Percentiles rank a stretch among this genome's conserved stretches.
Evolutionary conservation across 2,329 filamentous ascomycete species (phyloP).

Genomic region (Hysterium pulicare): DNA sequence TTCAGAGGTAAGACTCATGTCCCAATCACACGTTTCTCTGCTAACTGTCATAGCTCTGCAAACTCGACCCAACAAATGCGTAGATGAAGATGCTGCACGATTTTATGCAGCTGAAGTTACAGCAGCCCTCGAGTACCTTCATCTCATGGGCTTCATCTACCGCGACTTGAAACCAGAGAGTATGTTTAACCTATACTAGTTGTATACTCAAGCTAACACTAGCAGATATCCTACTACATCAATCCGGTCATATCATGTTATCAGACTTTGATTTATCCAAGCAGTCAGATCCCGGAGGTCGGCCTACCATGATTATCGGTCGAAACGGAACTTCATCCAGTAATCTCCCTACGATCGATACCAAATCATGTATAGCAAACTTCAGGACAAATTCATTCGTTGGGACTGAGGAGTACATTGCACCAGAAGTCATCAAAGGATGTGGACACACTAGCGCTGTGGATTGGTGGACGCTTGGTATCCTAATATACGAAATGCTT

Average conservation of each 20-base stretch:
- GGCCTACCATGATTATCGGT: conserved; percentile 95
- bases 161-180: conserved; percentile 95
- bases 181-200: conserved; percentile 48
- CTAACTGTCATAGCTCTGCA: conserved; percentile 63
- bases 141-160: conserved; percentile 99
- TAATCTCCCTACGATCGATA: conserved; percentile 94
- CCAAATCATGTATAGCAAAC: conserved; percentile 95
- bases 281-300: conserved; percentile 92
- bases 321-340: conserved; percentile 78
- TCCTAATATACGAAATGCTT: conserved; percentile 97
- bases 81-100: conserved; percentile 91
- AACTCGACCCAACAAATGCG: conserved; percentile 94
- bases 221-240: conserved; percentile 89
- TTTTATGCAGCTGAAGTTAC: conserved; percentile 99
- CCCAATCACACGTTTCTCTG: too few species aligned
- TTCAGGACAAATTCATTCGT: conserved; percentile 99
- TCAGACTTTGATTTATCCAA: conserved; percentile 98
- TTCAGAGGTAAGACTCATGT: conserved; percentile 64
- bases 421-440: conserved; percentile 97
- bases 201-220: conserved; percentile 33
- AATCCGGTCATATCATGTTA: conserved; percentile 99
- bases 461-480: conserved; percentile 98
- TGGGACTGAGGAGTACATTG: conserved; percentile 97
- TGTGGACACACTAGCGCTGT: conserved; percentile 97
- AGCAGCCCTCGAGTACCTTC: conserved; percentile 90